Conservation (phyloP, 352 stramenopile species). For the Globisporangium alternatum region DNA sequence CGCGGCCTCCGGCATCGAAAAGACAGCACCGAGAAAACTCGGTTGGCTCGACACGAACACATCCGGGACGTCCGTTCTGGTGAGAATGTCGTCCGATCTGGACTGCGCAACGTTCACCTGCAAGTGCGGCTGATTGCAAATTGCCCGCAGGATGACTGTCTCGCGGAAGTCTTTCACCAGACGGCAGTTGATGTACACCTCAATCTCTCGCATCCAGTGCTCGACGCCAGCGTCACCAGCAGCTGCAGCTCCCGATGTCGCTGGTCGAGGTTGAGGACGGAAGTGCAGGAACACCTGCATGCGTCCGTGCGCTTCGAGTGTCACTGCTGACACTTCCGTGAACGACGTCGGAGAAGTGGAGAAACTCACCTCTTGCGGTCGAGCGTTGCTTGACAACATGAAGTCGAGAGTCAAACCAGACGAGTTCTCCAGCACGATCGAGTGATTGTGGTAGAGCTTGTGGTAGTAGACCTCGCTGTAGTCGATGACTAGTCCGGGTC, state of each 20-base stretch:
- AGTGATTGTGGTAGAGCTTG: slow-evolving; percentile 89
- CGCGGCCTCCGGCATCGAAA: slow-evolving; percentile 69
- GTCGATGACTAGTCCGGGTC: slow-evolving; percentile 58
- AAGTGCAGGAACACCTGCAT: slow-evolving; percentile 89
- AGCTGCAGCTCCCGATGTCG: background rate
- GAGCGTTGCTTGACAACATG: slow-evolving; percentile 80
- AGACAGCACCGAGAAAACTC: slow-evolving; percentile 81
- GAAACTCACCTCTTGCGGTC: slow-evolving; percentile 79
- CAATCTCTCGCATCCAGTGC: slow-evolving; percentile 79
- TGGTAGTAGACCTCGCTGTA: slow-evolving; percentile 88
- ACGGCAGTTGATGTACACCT: slow-evolving; percentile 86
- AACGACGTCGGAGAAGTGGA: slow-evolving; percentile 82
- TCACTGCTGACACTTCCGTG: slow-evolving; percentile 77
- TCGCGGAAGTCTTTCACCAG: slow-evolving; percentile 88
- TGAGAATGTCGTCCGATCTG: slow-evolving; percentile 31
- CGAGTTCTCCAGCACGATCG: slow-evolving; percentile 86
- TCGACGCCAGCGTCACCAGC: slow-evolving; percentile 23
- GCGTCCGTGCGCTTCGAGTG: slow-evolving; percentile 55
- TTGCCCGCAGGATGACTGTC: slow-evolving; percentile 72
- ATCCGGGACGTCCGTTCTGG: slow-evolving; percentile 21
- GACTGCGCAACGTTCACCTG: slow-evolving; percentile 63
- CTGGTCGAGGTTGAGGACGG: slow-evolving; percentile 52
- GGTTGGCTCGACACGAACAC: slow-evolving; percentile 44
- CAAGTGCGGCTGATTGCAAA: slow-evolving; percentile 78
- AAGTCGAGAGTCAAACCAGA: slow-evolving; percentile 84